Evolutionary conservation across 2,329 filamentous ascomycete genomes (phyloP).

Genomic region (Endoconidiophora laricicola): DNA sequence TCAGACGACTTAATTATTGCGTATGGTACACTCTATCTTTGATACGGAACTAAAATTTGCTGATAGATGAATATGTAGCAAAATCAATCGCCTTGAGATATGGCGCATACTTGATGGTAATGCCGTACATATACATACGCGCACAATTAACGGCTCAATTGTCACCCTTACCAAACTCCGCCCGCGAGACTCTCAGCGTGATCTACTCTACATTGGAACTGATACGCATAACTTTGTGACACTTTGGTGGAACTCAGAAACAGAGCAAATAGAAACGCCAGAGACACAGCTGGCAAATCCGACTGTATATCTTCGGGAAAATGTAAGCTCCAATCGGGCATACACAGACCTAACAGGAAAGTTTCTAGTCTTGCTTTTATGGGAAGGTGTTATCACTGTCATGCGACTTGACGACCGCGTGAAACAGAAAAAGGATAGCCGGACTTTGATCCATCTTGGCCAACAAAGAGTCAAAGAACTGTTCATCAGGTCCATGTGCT

Average conservation of each 20-base stretch:
- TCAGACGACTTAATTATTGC: conserved; percentile 75
- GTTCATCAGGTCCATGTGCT: conserved; percentile 40
- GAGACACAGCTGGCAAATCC: conserved; percentile 35
- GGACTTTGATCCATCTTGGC: conserved; percentile 22
- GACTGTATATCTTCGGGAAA: conserved; percentile 52
- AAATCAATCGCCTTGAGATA: conserved; percentile 73
- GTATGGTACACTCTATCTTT: conserved; percentile 35
- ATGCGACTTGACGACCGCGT: conserved; percentile 28
- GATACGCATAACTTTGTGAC: conserved; percentile 86
- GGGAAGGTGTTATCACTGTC: conserved; percentile 42
- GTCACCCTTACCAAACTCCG: conserved; percentile 69
- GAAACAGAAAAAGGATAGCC: neutral
- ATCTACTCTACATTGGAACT: conserved; percentile 85
- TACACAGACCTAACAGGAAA: conserved; percentile 64
- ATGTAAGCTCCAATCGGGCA: conserved; percentile 68
- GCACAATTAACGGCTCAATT: conserved; percentile 68
- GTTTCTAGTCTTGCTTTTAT: conserved; percentile 40
- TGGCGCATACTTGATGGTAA: conserved; percentile 53
- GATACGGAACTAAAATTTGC: neutral
- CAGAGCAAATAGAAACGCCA: conserved; percentile 32
- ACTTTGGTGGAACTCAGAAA: conserved; percentile 57
- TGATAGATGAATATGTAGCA: conserved; percentile 31
- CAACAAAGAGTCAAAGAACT: conserved; percentile 42
- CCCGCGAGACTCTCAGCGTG: conserved; percentile 55
- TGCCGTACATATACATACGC: conserved; percentile 48